Conservation (phyloP, 2,329 filamentous ascomycete species). For the Corinectria fuckeliana region DNA sequence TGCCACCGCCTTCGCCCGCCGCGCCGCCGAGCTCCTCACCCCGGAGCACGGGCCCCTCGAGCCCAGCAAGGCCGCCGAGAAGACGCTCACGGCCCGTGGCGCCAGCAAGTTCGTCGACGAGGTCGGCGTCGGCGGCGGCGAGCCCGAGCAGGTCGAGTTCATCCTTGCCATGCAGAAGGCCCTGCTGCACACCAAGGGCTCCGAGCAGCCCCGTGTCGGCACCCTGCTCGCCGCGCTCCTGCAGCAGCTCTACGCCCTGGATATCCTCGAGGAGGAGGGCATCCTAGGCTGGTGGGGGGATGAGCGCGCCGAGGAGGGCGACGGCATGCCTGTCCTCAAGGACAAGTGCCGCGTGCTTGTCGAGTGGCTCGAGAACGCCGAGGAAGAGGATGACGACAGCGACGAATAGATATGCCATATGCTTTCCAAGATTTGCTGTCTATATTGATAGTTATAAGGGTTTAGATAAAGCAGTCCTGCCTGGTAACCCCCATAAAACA, state of each 20-base stretch:
- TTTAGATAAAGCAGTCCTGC: background rate
- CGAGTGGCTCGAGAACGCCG: slow-evolving; percentile 82
- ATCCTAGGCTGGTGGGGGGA: slow-evolving; percentile 90
- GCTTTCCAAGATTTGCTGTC: background rate
- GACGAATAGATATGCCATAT: slow-evolving; percentile 40
- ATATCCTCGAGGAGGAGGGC: slow-evolving; percentile 88
- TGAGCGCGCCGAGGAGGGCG: slow-evolving; percentile 67
- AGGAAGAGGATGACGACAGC: slow-evolving; percentile 69
- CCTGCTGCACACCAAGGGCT: slow-evolving; percentile 69
- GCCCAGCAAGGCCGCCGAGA: slow-evolving; percentile 68
- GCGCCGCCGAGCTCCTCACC: slow-evolving; percentile 72
- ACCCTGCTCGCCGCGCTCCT: slow-evolving; percentile 78
- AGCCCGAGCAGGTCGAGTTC: slow-evolving; percentile 85
- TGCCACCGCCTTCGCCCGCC: slow-evolving; percentile 82
- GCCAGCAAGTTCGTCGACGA: slow-evolving; percentile 64
- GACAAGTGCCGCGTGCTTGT: slow-evolving; percentile 79
- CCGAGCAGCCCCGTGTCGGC: slow-evolving; percentile 55
- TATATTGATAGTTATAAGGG: slow-evolving; percentile 3
- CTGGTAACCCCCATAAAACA: background rate
- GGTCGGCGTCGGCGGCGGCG: slow-evolving; percentile 68
- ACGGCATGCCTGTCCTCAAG: slow-evolving; percentile 73
- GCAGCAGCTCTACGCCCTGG: slow-evolving; percentile 84
- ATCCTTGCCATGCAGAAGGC: slow-evolving; percentile 83
- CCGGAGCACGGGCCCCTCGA: slow-evolving; percentile 60
- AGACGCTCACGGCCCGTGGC: slow-evolving; percentile 63